Base-by-base conservation (phyloP, 805 yeast genomes). In the Komagataella phaffii region DNA sequence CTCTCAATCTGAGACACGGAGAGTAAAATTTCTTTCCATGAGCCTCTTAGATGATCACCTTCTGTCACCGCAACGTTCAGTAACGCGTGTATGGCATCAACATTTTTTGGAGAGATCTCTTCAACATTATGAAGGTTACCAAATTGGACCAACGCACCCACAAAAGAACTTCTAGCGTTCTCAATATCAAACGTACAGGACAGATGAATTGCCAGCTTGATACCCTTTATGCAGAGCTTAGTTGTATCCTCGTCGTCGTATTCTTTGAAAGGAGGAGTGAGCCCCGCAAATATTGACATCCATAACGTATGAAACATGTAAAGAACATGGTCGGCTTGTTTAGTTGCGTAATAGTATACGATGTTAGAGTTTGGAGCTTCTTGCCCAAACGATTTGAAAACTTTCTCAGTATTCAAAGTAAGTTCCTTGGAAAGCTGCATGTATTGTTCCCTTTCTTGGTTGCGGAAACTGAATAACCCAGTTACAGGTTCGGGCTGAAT, bases 281-380 rank as follows among this genome's bases (percentile, higher is more conserved):
- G 73, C 0, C 95, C 97, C 6, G 98, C 98, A 57, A 93, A 73
- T 49, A 93, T 79, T 0, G 97, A 88, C 96, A 95, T 90, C 99
- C 99, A 93, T 47, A 86, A 70, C 17, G 88, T 88, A 59, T 91
- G 96, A 68, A 93, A 91, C 62, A 95, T 87, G 1, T 97, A 90
- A 62, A 79, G 84, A 14, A 91, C 96, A 63, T 91, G 96, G 58
- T 88, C 95, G 14, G 86, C 79, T 60, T 86, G 91, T 43, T 56
- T 58, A 1, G 89, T 79, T 0, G 97, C 97, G 17, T 83, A 79
- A 64, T 88, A 87, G 62, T 82, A 90, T 0, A 79, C 74, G 17
- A 66, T 68, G 30, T 71, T 69, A 19, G 72, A 67, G 47, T 72
- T 75, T 50, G 66, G 70, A 14, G 64, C 58, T 53, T 73, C 75